phyloP scores from a whole-genome alignment of 2,329 filamentous ascomycete species.

The Penicillium concentricum region DNA sequence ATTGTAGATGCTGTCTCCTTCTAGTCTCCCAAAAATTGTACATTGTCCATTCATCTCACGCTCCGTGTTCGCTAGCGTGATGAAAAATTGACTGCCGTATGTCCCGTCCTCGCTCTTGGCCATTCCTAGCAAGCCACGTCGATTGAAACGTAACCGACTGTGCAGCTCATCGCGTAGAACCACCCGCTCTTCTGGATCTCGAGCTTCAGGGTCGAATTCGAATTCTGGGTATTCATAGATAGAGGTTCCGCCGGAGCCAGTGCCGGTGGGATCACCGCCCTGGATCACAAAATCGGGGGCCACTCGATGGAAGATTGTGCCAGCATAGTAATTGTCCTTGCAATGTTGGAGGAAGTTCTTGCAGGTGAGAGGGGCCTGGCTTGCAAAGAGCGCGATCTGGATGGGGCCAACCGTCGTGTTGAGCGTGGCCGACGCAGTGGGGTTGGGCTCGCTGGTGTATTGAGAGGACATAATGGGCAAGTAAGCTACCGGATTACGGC shows the following conservation, averaged over 20 bases:
- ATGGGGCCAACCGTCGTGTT: conserved; percentile 89
- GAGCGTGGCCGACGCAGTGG: conserved; percentile 86
- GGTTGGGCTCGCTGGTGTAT: conserved; percentile 93
- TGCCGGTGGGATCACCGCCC: conserved; percentile 90
- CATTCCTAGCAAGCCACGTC: conserved; percentile 90
- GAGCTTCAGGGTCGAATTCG: conserved; percentile 53
- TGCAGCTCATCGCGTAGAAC: conserved; percentile 89
- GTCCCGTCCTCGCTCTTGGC: conserved; percentile 72
- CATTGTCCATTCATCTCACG: conserved; percentile 86
- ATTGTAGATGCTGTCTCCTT: conserved; percentile 94
- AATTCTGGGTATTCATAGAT: conserved; percentile 74
- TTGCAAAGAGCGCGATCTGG: conserved; percentile 88
- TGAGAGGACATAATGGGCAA: conserved; percentile 71
- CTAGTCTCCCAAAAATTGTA: conserved; percentile 88
- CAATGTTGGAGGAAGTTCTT: conserved; percentile 96
- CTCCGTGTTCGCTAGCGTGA: conserved; percentile 77
- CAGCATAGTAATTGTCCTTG: conserved; percentile 91
- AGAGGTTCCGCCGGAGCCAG: conserved; percentile 84
- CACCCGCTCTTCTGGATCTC: conserved; percentile 53
- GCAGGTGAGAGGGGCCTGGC: conserved; percentile 85
- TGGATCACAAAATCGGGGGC: conserved; percentile 91
- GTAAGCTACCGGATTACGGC: conserved; percentile 1
- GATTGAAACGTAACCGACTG: conserved; percentile 86
- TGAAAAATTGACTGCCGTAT: conserved; percentile 96
- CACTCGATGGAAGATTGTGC: conserved; percentile 90